These are phyloP conservation scores for Talaromyces amestolkiae DNA, from an alignment of 2,329 filamentous ascomycete species.

Conservation along the genomic window DNA sequence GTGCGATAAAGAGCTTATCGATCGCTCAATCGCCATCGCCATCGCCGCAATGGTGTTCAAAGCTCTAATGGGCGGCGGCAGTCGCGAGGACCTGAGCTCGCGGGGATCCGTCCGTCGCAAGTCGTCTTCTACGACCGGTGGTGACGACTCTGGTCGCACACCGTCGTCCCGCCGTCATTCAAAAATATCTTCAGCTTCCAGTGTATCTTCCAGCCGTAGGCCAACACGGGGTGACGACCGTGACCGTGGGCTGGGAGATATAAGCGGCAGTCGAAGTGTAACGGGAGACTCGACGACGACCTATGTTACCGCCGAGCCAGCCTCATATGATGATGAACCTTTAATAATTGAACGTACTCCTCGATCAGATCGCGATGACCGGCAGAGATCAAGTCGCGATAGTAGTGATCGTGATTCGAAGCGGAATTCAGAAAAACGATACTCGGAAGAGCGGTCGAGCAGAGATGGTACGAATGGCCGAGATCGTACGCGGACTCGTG, in stretches of 20 bases:
- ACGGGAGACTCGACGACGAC: slow-evolving; percentile 21
- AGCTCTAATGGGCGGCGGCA: slow-evolving; percentile 38
- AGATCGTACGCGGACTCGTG: slow-evolving; percentile 28
- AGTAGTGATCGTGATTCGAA: slow-evolving; percentile 22
- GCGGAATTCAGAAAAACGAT: slow-evolving; percentile 28
- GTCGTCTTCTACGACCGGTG: slow-evolving; percentile 22
- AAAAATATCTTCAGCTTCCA: slow-evolving; percentile 26
- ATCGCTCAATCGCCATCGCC: slow-evolving; percentile 26
- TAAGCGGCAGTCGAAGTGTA: slow-evolving; percentile 28
- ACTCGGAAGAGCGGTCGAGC: slow-evolving; percentile 24
- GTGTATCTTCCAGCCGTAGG: slow-evolving; percentile 37
- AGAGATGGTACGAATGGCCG: slow-evolving; percentile 21
- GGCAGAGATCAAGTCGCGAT: slow-evolving; percentile 12
- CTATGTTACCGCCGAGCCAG: slow-evolving; percentile 42
- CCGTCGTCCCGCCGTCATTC: slow-evolving; percentile 23
- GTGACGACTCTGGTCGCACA: slow-evolving; percentile 20
- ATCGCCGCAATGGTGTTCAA: slow-evolving; percentile 27
- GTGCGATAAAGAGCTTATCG: slow-evolving; percentile 17
- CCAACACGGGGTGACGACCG: slow-evolving; percentile 49
- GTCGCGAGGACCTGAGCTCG: slow-evolving; percentile 34
- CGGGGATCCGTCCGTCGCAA: slow-evolving; percentile 33
- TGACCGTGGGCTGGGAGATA: slow-evolving; percentile 35
- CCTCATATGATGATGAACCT: slow-evolving; percentile 28
- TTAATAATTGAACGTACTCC: slow-evolving; percentile 31
- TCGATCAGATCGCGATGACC: slow-evolving; percentile 23